Base-by-base conservation (phyloP, 2,329 filamentous ascomycete genomes). In the Scedosporium aurantiacum region DNA sequence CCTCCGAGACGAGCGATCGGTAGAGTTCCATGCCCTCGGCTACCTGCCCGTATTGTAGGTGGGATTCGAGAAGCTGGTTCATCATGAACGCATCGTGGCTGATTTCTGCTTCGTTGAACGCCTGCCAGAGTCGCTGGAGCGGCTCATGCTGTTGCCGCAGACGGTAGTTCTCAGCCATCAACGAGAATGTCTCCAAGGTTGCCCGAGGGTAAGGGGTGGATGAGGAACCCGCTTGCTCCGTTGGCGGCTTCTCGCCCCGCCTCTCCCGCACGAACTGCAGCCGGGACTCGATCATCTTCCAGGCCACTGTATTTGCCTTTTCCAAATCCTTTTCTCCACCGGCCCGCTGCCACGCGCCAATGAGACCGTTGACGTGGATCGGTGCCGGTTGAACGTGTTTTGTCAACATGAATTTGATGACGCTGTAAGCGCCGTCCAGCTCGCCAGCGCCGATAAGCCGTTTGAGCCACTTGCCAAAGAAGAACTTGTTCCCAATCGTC, bases 401-500 rank as follows among this genome's bases (percentile, higher is more conserved):
- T 60, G 82, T 78, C 66, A 86, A 84, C 88, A 95, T 93, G 64
- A 91, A 79, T 14, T 88, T 81, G 28, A 94, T 77, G 7, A 95
- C 89, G 63, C 84, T 82, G 60, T 83, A 79, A 2, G 90, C 90
- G 1, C 87, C 88, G 62, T 88, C 82, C 14, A 89, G 74, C 65
- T 91, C 82, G 2, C 85, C 85, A 62, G 86, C 82, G 16, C 86
- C 87, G 61, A 95, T 88, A 7, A 95, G 82, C 58, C 88, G 85
- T 72, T 93, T 93, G 68, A 96, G 81, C 92, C 91, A 96, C 67
- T 90, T 92, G 40, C 87, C 89, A 66, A 91, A 88, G 72, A 96
- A 90, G 73, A 91, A 93, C 64, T 87, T 86, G 71, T 95, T 94
- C 58, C 76, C 77, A 45, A 84, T 72, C 7, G 76, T 73, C 0